Conservation (phyloP, 2,329 filamentous ascomycete genomes). For the Aspergillus chevalieri region DNA sequence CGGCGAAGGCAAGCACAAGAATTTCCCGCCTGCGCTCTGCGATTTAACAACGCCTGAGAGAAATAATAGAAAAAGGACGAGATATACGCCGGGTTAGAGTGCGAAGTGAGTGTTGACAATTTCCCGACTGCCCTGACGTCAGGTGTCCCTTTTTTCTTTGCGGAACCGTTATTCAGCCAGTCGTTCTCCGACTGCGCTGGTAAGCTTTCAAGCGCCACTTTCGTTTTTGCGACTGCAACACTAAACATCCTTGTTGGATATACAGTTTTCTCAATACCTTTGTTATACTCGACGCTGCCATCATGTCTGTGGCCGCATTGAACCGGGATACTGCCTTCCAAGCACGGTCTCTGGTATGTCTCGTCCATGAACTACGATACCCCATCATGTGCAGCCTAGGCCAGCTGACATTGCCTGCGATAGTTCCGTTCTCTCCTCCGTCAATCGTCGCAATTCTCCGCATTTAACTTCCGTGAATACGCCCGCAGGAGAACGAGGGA, state of each 20-base stretch:
- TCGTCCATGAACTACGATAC: not conserved
- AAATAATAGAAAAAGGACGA: no score
- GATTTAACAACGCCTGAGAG: not conserved
- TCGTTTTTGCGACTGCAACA: not conserved
- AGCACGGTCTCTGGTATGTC: slow-evolving; percentile 42
- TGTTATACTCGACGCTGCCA: slow-evolving; percentile 11
- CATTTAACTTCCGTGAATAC: slow-evolving; percentile 98
- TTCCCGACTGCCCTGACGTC: slow-evolving; percentile 5
- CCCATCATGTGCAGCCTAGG: not conserved
- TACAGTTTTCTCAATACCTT: not conserved
- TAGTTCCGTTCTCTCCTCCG: slow-evolving; percentile 91
- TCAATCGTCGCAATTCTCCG: slow-evolving; percentile 77
- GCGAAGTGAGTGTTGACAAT: not conserved
- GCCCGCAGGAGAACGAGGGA: slow-evolving; percentile 84
- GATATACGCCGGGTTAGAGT: not conserved
- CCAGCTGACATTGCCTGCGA: not conserved
- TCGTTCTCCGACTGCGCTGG: not conserved
- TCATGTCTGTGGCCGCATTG: slow-evolving; percentile 40
- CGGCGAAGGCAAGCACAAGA: slow-evolving; percentile 27
- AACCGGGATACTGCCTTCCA: slow-evolving; percentile 41
- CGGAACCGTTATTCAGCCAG: slow-evolving; percentile 1
- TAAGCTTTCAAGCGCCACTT: not conserved
- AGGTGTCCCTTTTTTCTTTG: slow-evolving; percentile 1
- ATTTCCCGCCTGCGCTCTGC: slow-evolving; percentile 24
- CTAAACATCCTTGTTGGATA: not conserved